phyloP scores from a whole-genome alignment of 345 rosid genomes.

The Salix dunnii region DNA sequence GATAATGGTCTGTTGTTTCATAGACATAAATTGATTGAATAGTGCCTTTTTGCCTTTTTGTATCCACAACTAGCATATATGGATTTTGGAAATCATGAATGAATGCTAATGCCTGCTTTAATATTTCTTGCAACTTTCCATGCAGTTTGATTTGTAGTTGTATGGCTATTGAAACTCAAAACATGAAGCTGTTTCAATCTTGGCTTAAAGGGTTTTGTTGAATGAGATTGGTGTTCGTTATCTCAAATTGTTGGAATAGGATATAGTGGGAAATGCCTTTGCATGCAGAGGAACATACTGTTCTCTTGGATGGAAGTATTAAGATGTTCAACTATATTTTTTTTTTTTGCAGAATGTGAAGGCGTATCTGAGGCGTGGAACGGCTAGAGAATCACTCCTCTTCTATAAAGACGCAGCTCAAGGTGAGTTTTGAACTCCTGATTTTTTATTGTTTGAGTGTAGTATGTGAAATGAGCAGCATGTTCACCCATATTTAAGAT shows the following conservation, averaged over 20 bases:
- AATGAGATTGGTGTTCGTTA: neutral
- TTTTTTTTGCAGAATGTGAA: slow-evolving; percentile 66
- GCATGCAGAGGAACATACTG: neutral
- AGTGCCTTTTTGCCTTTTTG: too few relatives aligned
- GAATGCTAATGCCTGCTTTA: neutral
- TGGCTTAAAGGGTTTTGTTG: neutral
- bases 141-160: neutral
- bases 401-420: slow-evolving; percentile 72
- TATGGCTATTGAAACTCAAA: neutral
- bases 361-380: slow-evolving; percentile 90
- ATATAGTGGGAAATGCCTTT: neutral
- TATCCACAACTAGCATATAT: too few relatives aligned
- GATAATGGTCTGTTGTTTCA: too few relatives aligned
- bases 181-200: neutral
- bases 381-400: slow-evolving; percentile 81
- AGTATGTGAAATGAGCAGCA: neutral
- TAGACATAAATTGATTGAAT: too few relatives aligned
- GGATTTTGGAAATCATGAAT: neutral
- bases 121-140: neutral
- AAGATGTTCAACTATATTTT: neutral
- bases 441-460: neutral
- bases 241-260: neutral
- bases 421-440: slow-evolving; percentile 40
- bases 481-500: neutral
- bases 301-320: neutral